Evolutionary conservation across 176 grass and related monocot genomes (phyloP).

Genomic region (Ananas comosus): DNA sequence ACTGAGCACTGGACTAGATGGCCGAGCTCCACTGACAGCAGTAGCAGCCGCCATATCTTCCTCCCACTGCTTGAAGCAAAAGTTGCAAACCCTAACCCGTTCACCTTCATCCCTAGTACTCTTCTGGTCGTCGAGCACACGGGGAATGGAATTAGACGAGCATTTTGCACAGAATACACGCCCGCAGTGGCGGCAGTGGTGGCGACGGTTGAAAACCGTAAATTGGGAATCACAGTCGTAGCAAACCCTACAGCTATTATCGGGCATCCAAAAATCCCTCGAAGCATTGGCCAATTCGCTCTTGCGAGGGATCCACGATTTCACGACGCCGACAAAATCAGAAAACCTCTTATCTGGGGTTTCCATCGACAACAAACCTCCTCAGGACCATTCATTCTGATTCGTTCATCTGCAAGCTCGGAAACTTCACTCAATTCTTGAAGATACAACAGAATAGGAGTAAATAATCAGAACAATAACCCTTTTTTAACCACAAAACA

Average conservation of each 20-base stretch:
- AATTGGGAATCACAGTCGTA: conserved; percentile 96
- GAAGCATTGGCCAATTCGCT: conserved; percentile 50
- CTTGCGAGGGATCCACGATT: conserved; percentile 73
- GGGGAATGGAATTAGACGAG: conserved; percentile 61
- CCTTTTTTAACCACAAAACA: not conserved
- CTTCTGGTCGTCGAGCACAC: conserved; percentile 27
- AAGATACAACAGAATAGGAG: not conserved
- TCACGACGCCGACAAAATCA: conserved; percentile 54
- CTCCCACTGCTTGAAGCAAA: conserved; percentile 72
- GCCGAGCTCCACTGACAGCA: conserved; percentile 13
- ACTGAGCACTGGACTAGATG: conserved; percentile 38
- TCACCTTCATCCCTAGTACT: conserved; percentile 44
- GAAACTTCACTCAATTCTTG: not conserved
- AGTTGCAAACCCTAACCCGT: conserved; percentile 79
- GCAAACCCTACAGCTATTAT: conserved; percentile 83
- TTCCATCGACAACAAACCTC: conserved; percentile 41
- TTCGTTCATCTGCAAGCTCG: conserved; percentile 18
- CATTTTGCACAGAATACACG: conserved; percentile 90
- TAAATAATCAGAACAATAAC: too few relatives aligned
- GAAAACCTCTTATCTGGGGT: conserved; percentile 52
- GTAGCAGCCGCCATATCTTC: conserved; percentile 16
- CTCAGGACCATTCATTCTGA: conserved; percentile 18
- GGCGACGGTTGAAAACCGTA: conserved; percentile 78
- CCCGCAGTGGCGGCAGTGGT: conserved; percentile 92
- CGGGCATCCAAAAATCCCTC: conserved; percentile 98